A percentile compares a stretch with the other conserved stretches of the same genome.
These are phyloP conservation scores for Phytophthora ohioensis DNA, from an alignment of 352 stramenopile species.

Conservation along the genomic window DNA sequence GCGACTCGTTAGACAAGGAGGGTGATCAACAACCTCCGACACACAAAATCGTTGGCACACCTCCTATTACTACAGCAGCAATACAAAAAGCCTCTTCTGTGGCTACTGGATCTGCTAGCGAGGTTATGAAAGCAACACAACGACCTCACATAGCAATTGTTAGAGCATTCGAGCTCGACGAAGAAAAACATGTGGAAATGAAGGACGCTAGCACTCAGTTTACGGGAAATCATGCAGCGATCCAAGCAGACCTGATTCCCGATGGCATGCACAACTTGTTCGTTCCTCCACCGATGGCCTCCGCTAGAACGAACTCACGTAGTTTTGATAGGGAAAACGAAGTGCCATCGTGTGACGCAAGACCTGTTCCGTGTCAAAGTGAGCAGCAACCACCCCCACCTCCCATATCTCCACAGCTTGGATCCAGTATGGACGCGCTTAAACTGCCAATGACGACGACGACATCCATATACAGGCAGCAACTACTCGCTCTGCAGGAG, in stretches of 20 bases:
- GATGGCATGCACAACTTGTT: slow-evolving; percentile 63
- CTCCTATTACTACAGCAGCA: background rate
- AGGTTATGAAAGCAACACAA: background rate
- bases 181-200: slow-evolving; percentile 47
- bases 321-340: background rate
- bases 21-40: background rate
- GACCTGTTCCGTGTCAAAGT: background rate
- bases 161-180: slow-evolving; percentile 50
- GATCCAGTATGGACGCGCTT: slow-evolving; percentile 43
- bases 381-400: slow-evolving; percentile 9
- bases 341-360: background rate
- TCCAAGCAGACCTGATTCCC: slow-evolving; percentile 71
- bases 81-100: background rate
- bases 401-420: slow-evolving; percentile 5
- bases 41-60: background rate
- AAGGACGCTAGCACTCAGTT: slow-evolving; percentile 75
- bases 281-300: background rate
- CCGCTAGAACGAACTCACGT: background rate
- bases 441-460: slow-evolving; percentile 40
- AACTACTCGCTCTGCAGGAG: slow-evolving; percentile 63
- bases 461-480: slow-evolving; percentile 76
- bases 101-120: background rate
- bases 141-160: slow-evolving; percentile 55
- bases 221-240: slow-evolving; percentile 76
- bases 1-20: background rate